These are phyloP conservation scores for Plantago major DNA, from an alignment of 257 asterid genomes.

Conservation along the genomic window DNA sequence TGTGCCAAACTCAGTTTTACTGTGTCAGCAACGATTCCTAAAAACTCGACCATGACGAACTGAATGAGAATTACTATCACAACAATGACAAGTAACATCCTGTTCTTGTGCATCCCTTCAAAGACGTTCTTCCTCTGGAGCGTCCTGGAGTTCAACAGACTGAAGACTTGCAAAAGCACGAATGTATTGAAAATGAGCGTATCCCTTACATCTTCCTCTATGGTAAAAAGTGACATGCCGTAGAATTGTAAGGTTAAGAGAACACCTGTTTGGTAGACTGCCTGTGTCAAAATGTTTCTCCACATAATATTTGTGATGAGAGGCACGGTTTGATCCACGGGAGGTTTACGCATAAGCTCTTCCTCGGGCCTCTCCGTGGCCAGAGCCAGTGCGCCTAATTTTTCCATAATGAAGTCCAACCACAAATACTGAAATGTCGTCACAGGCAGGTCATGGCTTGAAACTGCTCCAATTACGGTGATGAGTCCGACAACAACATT, in stretches of 20 bases:
- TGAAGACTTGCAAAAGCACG: slow-evolving; percentile 1
- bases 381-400: background rate
- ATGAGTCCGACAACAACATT: slow-evolving; percentile 50
- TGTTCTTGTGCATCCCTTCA: background rate
- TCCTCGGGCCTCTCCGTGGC: background rate
- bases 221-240: background rate
- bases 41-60: slow-evolving; percentile 33
- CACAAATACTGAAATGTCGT: slow-evolving; percentile 57
- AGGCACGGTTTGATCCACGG: background rate
- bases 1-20: slow-evolving; percentile 37
- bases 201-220: background rate
- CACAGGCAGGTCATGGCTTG: slow-evolving; percentile 59
- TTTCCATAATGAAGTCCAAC: slow-evolving; percentile 1
- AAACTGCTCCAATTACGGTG: slow-evolving; percentile 55
- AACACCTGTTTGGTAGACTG: background rate
- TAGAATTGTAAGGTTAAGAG: background rate
- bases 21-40: slow-evolving; percentile 33
- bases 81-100: background rate
- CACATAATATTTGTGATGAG: slow-evolving; percentile 11
- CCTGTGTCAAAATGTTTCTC: slow-evolving; percentile 7
- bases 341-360: background rate
- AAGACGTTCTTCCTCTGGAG: background rate
- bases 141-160: background rate
- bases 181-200: slow-evolving; percentile 1
- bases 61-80: slow-evolving; percentile 23